phyloP scores from a whole-genome alignment of 305 asterid genomes.

The Fraxinus albicans region DNA sequence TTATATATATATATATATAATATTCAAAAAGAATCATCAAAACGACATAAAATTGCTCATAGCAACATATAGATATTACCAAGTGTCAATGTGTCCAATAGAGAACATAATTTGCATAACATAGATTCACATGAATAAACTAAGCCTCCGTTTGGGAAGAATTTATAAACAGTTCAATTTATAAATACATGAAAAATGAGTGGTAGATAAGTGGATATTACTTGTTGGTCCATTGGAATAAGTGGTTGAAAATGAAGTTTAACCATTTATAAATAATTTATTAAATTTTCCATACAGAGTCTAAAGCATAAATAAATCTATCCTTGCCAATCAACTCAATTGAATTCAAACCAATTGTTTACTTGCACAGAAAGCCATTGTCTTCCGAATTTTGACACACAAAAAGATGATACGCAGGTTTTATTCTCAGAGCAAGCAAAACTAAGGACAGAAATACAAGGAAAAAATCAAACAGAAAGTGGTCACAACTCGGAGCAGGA shows the following conservation, averaged over 20 bases:
- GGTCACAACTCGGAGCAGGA: conserved; percentile 54
- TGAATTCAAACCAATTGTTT: too few species aligned
- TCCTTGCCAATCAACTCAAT: not conserved
- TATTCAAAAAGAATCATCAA: not conserved
- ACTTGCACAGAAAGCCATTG: not conserved
- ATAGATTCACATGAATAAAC: not conserved
- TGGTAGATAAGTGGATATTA: too few species aligned
- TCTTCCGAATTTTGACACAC: conserved; percentile 10
- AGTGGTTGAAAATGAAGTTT: too few species aligned
- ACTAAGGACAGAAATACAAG: conserved; percentile 58
- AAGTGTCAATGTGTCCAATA: not conserved
- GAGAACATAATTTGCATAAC: not conserved
- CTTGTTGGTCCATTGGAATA: too few species aligned
- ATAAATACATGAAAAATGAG: too few species aligned
- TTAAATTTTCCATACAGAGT: too few species aligned
- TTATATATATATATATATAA: too few species aligned
- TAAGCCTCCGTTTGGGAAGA: not conserved
- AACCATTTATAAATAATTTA: too few species aligned
- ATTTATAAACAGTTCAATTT: too few species aligned
- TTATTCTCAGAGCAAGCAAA: conserved; percentile 75
- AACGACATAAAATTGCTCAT: not conserved
- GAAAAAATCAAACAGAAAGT: conserved; percentile 37
- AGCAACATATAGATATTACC: not conserved
- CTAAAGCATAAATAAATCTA: not conserved
- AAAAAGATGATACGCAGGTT: conserved; percentile 51